A percentile compares a stretch with the other conserved stretches of the same genome.
Conservation (phyloP, 176 grass and related monocot genomes). For the Themeda triandra region DNA sequence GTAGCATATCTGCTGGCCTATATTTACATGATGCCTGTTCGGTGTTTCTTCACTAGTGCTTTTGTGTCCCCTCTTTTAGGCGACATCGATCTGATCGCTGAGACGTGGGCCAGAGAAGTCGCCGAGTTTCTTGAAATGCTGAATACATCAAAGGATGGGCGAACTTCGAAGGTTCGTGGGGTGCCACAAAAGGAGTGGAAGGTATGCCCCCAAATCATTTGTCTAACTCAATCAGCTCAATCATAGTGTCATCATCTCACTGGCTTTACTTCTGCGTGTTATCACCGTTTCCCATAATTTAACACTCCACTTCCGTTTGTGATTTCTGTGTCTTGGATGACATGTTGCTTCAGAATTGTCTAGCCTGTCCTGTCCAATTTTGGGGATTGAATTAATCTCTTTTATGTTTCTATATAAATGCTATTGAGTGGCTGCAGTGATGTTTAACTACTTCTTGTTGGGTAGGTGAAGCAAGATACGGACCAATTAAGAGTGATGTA, state of each 20-base stretch:
- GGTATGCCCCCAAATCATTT: constrained; percentile 36
- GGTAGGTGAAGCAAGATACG: constrained; percentile 81
- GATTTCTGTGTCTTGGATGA: neutral
- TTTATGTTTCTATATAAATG: neutral
- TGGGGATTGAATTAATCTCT: neutral
- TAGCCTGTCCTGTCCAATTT: neutral
- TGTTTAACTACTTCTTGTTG: constrained; percentile 13
- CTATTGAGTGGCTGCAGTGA: neutral
- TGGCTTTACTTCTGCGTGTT: neutral
- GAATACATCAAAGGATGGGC: constrained; percentile 58
- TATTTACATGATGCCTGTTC: neutral
- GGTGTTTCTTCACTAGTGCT: constrained; percentile 17
- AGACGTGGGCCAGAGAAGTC: constrained; percentile 57
- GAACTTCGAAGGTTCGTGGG: constrained; percentile 27
- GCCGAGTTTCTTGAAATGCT: constrained; percentile 88
- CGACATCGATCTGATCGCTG: constrained; percentile 58
- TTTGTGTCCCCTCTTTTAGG: constrained; percentile 35
- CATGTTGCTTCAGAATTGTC: neutral
- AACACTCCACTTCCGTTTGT: neutral
- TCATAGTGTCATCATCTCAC: neutral
- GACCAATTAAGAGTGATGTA: constrained; percentile 86
- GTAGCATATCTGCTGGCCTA: neutral
- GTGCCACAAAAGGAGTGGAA: constrained; percentile 74
- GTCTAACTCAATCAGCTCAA: neutral
- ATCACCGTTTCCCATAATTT: neutral